Percentiles rank a stretch among this genome's conserved stretches.
Evolutionary conservation across 1,284 basidiomycete genomes (phyloP).

Genomic region (Ceratobasidium papillatum): DNA sequence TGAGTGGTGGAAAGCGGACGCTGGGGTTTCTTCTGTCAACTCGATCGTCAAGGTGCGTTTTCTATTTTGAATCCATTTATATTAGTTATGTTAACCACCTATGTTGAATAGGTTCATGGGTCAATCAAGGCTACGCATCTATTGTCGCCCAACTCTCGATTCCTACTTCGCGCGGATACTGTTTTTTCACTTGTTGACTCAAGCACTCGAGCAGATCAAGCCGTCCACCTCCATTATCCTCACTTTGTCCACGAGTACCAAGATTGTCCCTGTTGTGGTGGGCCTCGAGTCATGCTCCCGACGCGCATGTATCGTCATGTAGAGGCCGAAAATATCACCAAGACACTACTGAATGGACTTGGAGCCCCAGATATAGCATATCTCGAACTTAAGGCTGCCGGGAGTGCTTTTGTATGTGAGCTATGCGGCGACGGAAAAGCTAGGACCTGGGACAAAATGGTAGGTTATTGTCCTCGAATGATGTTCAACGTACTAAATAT

Average conservation of each 20-base stretch:
- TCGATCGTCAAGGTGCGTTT: neutral
- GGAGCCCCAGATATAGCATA: neutral
- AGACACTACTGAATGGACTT: neutral
- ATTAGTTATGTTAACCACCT: neutral
- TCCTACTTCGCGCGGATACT: slow-evolving; percentile 9
- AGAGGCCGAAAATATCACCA: neutral
- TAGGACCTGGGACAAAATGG: neutral
- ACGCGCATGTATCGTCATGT: neutral
- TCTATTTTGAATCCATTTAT: neutral
- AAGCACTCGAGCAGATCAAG: neutral
- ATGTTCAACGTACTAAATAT: neutral
- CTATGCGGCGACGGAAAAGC: neutral
- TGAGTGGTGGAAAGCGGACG: neutral
- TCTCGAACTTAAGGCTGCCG: neutral
- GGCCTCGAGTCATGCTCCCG: neutral
- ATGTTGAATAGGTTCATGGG: neutral
- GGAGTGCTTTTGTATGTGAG: neutral
- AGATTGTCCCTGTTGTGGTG: neutral
- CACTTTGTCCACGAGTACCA: neutral
- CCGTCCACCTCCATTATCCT: neutral
- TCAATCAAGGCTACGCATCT: neutral
- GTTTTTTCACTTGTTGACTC: neutral
- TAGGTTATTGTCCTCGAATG: neutral
- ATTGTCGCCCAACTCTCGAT: neutral
- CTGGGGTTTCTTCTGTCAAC: no score